phyloP scores from a whole-genome alignment of 2,329 filamentous ascomycete species.

The Ophiosphaerella herpotricha region DNA sequence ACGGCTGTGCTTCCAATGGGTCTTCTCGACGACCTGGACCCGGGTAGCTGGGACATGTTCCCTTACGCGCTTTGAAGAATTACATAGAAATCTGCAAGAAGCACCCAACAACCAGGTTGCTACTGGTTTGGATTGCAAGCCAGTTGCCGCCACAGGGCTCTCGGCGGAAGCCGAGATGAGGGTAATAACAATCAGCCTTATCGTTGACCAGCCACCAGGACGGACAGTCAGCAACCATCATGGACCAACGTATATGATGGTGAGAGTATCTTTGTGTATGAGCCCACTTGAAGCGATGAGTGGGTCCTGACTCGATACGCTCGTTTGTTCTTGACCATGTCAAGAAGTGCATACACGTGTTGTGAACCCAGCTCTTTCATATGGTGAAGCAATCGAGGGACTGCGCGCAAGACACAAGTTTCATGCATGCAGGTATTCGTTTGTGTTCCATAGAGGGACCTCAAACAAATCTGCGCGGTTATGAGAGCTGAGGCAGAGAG shows the following conservation, averaged over 20 bases:
- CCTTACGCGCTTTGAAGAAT: conserved; percentile 31
- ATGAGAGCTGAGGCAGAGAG: conserved; percentile 27
- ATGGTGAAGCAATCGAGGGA: background rate
- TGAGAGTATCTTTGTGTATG: background rate
- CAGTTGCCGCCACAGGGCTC: conserved; percentile 18
- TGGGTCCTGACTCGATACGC: too few relatives aligned
- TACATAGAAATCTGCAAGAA: conserved; percentile 29
- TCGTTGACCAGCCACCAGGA: background rate
- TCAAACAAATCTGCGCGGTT: conserved; percentile 1
- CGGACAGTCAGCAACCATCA: background rate
- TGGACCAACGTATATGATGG: background rate
- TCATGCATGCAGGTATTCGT: conserved; percentile 6
- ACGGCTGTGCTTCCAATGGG: conserved; percentile 32
- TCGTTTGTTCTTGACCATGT: background rate
- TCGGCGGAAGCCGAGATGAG: conserved; percentile 33
- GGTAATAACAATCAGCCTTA: conserved; percentile 13
- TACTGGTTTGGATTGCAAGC: conserved; percentile 27
- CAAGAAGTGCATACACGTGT: background rate
- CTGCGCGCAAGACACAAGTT: conserved; percentile 1
- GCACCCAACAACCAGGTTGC: conserved; percentile 38
- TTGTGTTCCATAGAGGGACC: background rate
- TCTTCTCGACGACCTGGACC: conserved; percentile 27
- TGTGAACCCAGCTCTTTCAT: background rate
- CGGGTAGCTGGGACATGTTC: conserved; percentile 32
- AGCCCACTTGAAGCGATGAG: background rate